These are phyloP conservation scores for Aspergillus kassunensis DNA, from an alignment of 495 filamentous ascomycete genomes.

Conservation along the genomic window DNA sequence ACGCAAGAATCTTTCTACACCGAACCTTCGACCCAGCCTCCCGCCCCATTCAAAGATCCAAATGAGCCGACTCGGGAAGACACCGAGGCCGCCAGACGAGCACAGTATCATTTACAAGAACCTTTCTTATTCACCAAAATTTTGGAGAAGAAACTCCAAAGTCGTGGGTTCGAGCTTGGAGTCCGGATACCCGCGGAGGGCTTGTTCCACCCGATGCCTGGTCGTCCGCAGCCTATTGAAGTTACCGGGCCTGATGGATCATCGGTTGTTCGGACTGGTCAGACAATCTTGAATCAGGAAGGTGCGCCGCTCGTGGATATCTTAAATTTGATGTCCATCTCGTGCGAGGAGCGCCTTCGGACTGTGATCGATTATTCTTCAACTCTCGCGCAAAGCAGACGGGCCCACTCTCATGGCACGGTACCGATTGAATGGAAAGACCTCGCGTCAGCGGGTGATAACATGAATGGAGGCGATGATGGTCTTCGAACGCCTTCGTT, in stretches of 20 bases:
- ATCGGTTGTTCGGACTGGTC: constrained; percentile 52
- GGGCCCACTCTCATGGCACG: constrained; percentile 66
- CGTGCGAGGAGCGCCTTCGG: constrained; percentile 66
- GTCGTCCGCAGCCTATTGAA: constrained; percentile 48
- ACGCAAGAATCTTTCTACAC: constrained; percentile 35
- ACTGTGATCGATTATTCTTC: constrained; percentile 68
- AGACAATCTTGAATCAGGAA: constrained; percentile 59
- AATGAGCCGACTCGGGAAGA: constrained; percentile 43
- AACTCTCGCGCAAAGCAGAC: constrained; percentile 58
- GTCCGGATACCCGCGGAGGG: constrained; percentile 62
- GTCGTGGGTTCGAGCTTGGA: constrained; percentile 48
- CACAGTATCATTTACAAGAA: constrained; percentile 54
- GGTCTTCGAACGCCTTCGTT: constrained; percentile 47
- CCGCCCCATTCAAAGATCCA: constrained; percentile 34
- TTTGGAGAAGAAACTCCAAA: constrained; percentile 44
- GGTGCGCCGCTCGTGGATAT: constrained; percentile 69
- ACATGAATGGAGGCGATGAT: constrained; percentile 29
- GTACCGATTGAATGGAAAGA: constrained; percentile 68
- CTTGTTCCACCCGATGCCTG: constrained; percentile 51
- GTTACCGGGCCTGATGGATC: constrained; percentile 53
- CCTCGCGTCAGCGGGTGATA: constrained; percentile 47
- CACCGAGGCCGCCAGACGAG: constrained; percentile 38
- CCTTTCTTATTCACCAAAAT: constrained; percentile 55
- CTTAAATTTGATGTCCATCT: constrained; percentile 68
- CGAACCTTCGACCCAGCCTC: constrained; percentile 28